Percentiles rank a stretch among this genome's conserved stretches.
phyloP scores from a whole-genome alignment of 2,329 filamentous ascomycete genomes.

The Talaromyces sp. region DNA sequence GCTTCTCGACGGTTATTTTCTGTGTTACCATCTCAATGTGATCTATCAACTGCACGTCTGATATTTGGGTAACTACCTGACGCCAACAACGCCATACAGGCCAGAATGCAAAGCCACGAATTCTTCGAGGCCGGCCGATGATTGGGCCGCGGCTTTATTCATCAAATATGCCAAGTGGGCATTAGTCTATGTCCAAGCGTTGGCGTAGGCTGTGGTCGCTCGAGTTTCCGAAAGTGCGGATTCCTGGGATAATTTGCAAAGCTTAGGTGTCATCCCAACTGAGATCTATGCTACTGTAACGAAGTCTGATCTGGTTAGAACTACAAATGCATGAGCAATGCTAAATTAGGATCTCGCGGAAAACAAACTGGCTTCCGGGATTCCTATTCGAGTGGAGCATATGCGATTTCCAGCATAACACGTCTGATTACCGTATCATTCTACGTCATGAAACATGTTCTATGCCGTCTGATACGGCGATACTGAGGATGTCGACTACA shows the following conservation, averaged over 20 bases:
- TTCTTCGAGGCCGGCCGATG: background rate
- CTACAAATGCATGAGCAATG: background rate
- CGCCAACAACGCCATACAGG: constrained; percentile 13
- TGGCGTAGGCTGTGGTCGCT: background rate
- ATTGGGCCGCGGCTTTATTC: constrained; percentile 13
- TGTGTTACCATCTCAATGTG: constrained; percentile 14
- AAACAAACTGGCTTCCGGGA: constrained; percentile 16
- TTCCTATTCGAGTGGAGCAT: constrained; percentile 9
- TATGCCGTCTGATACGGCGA: background rate
- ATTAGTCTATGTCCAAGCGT: constrained; percentile 13
- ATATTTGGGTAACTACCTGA: constrained; percentile 16
- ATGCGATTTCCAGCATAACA: constrained; percentile 8
- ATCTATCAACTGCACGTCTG: constrained; percentile 20
- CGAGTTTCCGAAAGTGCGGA: background rate
- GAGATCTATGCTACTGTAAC: background rate
- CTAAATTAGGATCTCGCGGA: constrained; percentile 15
- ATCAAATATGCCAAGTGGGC: constrained; percentile 1
- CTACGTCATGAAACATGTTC: constrained; percentile 18
- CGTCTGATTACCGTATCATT: constrained; percentile 6
- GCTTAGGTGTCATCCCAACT: background rate
- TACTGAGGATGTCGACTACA: background rate
- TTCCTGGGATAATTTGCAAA: background rate
- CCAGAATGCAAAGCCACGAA: constrained; percentile 21
- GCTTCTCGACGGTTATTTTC: constrained; percentile 12
- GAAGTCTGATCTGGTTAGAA: background rate